Conservation (phyloP, 305 asterid species). For the Fraxinus baroniana region DNA sequence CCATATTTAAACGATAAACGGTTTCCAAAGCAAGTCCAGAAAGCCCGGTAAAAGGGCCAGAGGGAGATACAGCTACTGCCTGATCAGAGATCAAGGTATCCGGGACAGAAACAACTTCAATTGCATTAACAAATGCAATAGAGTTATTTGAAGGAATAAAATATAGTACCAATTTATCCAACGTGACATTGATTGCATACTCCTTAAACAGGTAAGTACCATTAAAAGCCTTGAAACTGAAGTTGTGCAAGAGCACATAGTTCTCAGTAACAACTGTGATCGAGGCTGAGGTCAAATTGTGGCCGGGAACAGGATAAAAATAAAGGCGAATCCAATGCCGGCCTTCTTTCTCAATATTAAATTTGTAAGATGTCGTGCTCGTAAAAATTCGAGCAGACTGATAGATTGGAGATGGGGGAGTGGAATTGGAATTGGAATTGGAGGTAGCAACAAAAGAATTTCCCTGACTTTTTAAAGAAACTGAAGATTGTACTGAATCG, state of each 20-base stretch:
- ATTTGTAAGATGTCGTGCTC: constrained; percentile 56
- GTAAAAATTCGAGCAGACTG: constrained; percentile 77
- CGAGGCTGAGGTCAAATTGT: constrained; percentile 66
- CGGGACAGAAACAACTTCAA: constrained; percentile 85
- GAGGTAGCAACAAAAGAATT: constrained; percentile 55
- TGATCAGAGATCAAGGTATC: constrained; percentile 71
- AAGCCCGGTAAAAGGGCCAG: constrained; percentile 55
- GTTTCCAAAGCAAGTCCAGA: constrained; percentile 70
- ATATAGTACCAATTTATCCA: constrained; percentile 51
- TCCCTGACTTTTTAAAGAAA: constrained; percentile 50
- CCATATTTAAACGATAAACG: constrained; percentile 89
- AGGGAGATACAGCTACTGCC: constrained; percentile 48
- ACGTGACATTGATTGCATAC: constrained; percentile 71
- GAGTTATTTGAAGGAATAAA: constrained; percentile 78
- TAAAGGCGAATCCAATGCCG: constrained; percentile 94
- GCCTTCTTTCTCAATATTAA: constrained; percentile 57
- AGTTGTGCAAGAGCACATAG: constrained; percentile 79
- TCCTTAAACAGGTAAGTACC: constrained; percentile 81
- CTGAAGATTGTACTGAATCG: constrained; percentile 61
- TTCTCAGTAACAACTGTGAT: constrained; percentile 76
- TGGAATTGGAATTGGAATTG: constrained; percentile 61
- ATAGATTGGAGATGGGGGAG: constrained; percentile 71
- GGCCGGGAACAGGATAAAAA: constrained; percentile 69
- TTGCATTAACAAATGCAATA: constrained; percentile 84
- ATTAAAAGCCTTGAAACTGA: constrained; percentile 58